Evolutionary conservation across 2,329 filamentous ascomycete species (phyloP), one percentile per base, ranked within the genome.

Genomic region (Botrytis galanthina): DNA sequence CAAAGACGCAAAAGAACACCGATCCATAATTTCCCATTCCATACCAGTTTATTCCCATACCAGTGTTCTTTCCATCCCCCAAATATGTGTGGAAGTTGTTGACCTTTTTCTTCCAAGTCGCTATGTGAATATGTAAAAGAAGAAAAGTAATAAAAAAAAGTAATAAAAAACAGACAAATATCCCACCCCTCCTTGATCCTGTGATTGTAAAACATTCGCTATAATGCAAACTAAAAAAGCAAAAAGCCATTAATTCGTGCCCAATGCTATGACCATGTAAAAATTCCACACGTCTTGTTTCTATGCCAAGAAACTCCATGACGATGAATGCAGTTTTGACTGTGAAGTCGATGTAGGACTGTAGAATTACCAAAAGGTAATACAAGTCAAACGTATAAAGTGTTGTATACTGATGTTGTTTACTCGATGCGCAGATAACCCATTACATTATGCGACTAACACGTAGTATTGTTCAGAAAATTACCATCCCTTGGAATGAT

Each of bases 401-500:
- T 73, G 61, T 70, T 76, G 75, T 35, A 42, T 51, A 20, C 54
- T 72, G 64, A 20, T 51, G n/a, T 67, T 44, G 57, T 66, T 29
- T 54, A 62, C 74, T 75, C 75, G 72, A 76, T 75, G 78, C 74
- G 77, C 76, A 75, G 73, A 37, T 73, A 42, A 68, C 63, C 71
- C 74, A 76, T 77, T 77, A 78, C 69, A 78, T 78, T 77, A 78
- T 75, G 75, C 76, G 76, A 73, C 77, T 76, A n/a, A 75, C 73
- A 67, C 71, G 73, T 74, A 72, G 61, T 71, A 60, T 64, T 57
- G 18, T 57, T 16, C 46, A 66, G 48, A 54, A 62, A 72, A 78
- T 73, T 89, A 97, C 94, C 94, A 97, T 80, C 93, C 94, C 82
- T 93, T 93, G 76, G 91, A 88, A 81, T 97, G 92, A 83, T 96